Percentiles rank a stretch among this genome's conserved stretches.
Conservation (phyloP, 1,284 basidiomycete species). For the Caloboletus firmus region DNA sequence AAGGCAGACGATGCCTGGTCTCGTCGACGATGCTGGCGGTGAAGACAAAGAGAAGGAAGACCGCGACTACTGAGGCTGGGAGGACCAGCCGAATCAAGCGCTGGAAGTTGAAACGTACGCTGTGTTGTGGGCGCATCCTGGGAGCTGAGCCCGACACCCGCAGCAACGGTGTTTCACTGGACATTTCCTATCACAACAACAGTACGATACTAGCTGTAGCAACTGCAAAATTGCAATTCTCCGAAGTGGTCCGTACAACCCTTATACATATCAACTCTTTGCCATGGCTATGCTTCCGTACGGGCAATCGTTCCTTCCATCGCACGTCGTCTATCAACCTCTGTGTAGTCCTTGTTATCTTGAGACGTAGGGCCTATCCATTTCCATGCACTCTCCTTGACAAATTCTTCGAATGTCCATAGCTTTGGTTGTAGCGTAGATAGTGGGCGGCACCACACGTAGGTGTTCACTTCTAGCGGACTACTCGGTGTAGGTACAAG, state of each 20-base stretch:
- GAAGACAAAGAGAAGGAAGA: slow-evolving; percentile 47
- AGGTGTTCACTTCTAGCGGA: slow-evolving; percentile 58
- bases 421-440: slow-evolving; percentile 53
- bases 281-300: background rate
- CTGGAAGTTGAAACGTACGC: background rate
- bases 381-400: slow-evolving; percentile 65
- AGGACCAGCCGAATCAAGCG: slow-evolving; percentile 8
- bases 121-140: slow-evolving; percentile 1
- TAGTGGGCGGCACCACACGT: slow-evolving; percentile 59
- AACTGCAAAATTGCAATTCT: too few species aligned
- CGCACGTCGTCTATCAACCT: slow-evolving; percentile 45
- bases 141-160: background rate
- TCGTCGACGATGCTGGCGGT: slow-evolving; percentile 30
- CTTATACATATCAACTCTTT: background rate
- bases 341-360: slow-evolving; percentile 42
- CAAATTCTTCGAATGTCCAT: slow-evolving; percentile 79
- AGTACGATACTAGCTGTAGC: background rate
- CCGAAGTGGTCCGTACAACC: background rate
- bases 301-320: slow-evolving; percentile 29
- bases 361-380: slow-evolving; percentile 54
- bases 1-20: background rate
- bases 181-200: slow-evolving; percentile 3
- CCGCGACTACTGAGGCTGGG: slow-evolving; percentile 32
- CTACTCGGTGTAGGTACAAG: slow-evolving; percentile 39
- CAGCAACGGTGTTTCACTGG: slow-evolving; percentile 15